Evolutionary conservation across 2,329 filamentous ascomycete genomes (phyloP), one percentile per base, ranked within the genome.

Genomic region (Scopulariopsis brevicaulis): DNA sequence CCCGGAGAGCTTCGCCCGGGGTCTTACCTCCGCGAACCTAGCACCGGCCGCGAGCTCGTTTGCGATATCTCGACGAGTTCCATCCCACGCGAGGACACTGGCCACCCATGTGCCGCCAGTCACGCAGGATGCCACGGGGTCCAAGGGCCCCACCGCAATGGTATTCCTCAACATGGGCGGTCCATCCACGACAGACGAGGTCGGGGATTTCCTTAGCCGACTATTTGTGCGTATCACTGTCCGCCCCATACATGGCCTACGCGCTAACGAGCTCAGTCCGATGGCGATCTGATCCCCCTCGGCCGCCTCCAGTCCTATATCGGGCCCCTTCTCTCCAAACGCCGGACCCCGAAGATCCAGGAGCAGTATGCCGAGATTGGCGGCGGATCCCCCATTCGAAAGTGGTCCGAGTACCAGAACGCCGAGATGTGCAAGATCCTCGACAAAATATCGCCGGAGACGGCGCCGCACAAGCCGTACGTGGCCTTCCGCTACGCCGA

Each of bases 161-260:
- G 94, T 99, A 15, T 96, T 99, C 68, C 83, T 99, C 75, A 99
- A 99, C 74, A 99, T 99, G 94, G 94, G 94, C 60, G 94, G 94
- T 0, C 94, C 94, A 3, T 89, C 90, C 1, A 96, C 89, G 4
- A 88, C 87, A 4, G 83, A 86, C 64, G 91, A 99, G 75, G 94
- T 99, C 40, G 86, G 87, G 65, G 84, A 87, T 71, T 99, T 97
- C 68, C 75, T 99, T 54, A 94, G 87, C 70, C 85, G 92, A 65
- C 77, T 99, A 64, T 99, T 99, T 74, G 93, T 96, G 81, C 60
- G 87, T 73, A 43, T 51, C 50, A 20, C 48, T 14, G 56, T 46
- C 58, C 61, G 66, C 59, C 62, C 57, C 43, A 18, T 53, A 48
- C 34, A 15, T 51, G 54, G 53, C 20, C 46, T 20, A 34, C 59